Evolutionary conservation across 768 basidiomycete species (phyloP).

Genomic region (Suillus weaverae): DNA sequence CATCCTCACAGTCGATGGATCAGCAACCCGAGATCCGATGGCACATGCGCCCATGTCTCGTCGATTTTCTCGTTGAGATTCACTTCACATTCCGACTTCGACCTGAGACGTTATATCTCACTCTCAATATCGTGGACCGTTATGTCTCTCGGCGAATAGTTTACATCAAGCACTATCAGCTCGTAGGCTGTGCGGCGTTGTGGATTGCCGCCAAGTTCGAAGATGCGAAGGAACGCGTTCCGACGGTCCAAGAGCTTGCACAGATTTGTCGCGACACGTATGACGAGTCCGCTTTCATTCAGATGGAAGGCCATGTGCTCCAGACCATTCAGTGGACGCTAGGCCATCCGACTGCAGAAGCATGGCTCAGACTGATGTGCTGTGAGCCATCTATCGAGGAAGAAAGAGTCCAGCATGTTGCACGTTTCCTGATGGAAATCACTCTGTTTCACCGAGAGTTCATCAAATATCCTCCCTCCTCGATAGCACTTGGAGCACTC

Average conservation of each 20-base stretch:
- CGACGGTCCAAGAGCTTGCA: conserved; percentile 90
- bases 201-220: conserved; percentile 99
- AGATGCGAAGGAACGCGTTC: conserved; percentile 97
- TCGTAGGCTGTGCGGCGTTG: conserved; percentile 96
- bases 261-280: conserved; percentile 97
- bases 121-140: conserved; percentile 98
- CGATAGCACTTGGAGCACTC: conserved; percentile 87
- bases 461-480: conserved; percentile 79
- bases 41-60: conserved; percentile 99
- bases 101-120: conserved; percentile 97
- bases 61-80: conserved; percentile 98
- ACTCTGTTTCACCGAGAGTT: conserved; percentile 98
- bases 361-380: conserved; percentile 88
- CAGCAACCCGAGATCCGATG: conserved; percentile 98
- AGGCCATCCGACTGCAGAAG: conserved; percentile 97
- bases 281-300: conserved; percentile 95
- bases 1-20: conserved; percentile 95
- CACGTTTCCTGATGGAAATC: conserved; percentile 98
- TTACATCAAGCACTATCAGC: conserved; percentile 98
- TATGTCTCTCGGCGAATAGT: conserved; percentile 98
- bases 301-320: conserved; percentile 98
- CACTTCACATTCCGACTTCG: conserved; percentile 97
- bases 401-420: conserved; percentile 89
- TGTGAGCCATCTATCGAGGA: conserved; percentile 79
- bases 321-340: conserved; percentile 95